A percentile compares a stretch with the other conserved stretches of the same genome.
phyloP scores from a whole-genome alignment of 2,329 filamentous ascomycete species.

The Fusarium drepaniforme region DNA sequence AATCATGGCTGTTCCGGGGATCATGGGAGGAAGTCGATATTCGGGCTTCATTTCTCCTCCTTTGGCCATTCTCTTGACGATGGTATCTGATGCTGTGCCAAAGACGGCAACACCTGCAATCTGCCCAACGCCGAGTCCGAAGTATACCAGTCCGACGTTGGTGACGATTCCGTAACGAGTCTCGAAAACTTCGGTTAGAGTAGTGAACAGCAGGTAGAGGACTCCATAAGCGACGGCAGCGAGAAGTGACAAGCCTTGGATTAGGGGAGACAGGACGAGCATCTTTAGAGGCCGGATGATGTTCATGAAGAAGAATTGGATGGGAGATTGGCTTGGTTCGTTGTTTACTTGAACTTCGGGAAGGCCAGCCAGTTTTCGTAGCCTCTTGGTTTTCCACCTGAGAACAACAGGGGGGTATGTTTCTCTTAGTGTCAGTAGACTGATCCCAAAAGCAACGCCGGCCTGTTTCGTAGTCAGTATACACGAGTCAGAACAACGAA shows the following conservation, averaged over 20 bases:
- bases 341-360: not conserved
- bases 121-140: not conserved
- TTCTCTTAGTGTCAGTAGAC: not conserved
- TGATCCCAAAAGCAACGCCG: not conserved
- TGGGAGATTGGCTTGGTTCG: not conserved
- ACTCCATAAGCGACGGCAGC: constrained; percentile 58
- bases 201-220: constrained; percentile 57
- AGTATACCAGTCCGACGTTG: not conserved
- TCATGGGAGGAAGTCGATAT: constrained; percentile 36
- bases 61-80: constrained; percentile 13
- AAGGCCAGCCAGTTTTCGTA: not conserved
- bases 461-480: not conserved
- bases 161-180: constrained; percentile 1
- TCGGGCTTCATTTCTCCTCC: constrained; percentile 32
- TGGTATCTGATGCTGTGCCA: constrained; percentile 25
- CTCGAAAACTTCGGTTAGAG: not conserved
- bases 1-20: constrained; percentile 27
- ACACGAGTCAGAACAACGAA: not conserved
- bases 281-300: not conserved
- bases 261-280: not conserved
- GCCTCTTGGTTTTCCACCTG: not conserved
- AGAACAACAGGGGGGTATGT: not conserved
- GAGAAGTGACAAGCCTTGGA: not conserved
- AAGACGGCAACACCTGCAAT: constrained; percentile 28
- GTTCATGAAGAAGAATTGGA: not conserved